phyloP scores from a whole-genome alignment of 441 rosid genomes.

The Erysimum cheiri region DNA sequence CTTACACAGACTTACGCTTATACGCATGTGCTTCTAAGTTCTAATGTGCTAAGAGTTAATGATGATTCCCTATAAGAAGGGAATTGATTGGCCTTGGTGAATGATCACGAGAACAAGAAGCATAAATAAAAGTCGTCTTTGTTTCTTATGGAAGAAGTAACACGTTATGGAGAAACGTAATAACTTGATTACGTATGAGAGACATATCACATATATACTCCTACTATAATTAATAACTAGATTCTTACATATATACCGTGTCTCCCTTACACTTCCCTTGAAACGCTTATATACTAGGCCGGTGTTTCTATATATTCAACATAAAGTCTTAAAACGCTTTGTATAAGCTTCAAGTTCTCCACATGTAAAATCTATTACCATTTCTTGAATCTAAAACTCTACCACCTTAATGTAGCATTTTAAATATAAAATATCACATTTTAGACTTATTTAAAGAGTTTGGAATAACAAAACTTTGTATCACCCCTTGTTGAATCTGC shows the following conservation, averaged over 20 bases:
- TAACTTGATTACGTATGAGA: neutral
- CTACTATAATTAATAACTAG: neutral
- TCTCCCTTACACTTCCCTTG: no score
- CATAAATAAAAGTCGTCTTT: neutral
- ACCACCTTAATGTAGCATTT: no score
- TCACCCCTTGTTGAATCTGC: neutral
- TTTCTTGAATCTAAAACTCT: no score
- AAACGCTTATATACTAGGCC: no score
- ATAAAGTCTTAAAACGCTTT: no score
- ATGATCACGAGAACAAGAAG: neutral
- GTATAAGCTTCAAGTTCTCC: no score
- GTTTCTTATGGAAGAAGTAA: neutral
- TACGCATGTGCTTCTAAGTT: neutral
- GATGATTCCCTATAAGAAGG: neutral
- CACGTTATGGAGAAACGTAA: neutral
- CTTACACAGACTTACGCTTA: no score
- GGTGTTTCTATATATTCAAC: no score
- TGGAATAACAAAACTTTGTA: neutral
- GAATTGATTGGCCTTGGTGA: neutral
- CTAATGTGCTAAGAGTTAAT: neutral
- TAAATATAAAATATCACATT: no score
- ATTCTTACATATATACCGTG: no score
- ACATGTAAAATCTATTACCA: no score
- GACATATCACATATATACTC: neutral
- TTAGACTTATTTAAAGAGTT: neutral